These are phyloP conservation scores for Camellia granthamiana DNA, from an alignment of 148 eudicot species.

Conservation along the genomic window DNA sequence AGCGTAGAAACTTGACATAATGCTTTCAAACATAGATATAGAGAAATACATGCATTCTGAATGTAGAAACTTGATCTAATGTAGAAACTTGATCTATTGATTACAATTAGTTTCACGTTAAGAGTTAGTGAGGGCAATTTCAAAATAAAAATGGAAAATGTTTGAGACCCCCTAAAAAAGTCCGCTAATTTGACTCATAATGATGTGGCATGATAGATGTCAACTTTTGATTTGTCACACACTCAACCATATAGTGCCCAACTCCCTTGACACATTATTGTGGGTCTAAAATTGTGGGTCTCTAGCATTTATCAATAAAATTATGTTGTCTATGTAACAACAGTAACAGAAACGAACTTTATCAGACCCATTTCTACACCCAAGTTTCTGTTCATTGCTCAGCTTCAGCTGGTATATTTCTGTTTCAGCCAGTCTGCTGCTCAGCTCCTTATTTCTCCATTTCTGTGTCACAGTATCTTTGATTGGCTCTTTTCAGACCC, in stretches of 20 bases:
- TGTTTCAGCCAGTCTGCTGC: background rate
- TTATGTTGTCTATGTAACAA: too few species aligned
- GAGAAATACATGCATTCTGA: background rate
- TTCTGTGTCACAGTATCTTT: background rate
- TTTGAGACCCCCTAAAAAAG: too few species aligned
- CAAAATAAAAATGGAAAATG: background rate
- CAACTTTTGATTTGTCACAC: too few species aligned
- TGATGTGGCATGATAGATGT: too few species aligned
- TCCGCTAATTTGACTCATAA: too few species aligned
- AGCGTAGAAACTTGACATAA: background rate
- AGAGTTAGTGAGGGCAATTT: background rate
- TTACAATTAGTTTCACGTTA: background rate
- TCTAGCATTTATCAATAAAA: too few species aligned
- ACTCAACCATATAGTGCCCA: too few species aligned
- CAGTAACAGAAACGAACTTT: background rate
- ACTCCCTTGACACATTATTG: too few species aligned
- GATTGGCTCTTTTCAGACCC: background rate
- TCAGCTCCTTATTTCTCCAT: too few species aligned
- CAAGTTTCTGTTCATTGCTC: too few species aligned
- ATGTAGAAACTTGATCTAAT: conserved; percentile 1
- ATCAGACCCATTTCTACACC: background rate
- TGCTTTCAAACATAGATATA: background rate
- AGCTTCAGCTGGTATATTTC: background rate
- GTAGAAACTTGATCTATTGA: background rate
- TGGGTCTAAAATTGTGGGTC: too few species aligned